Evolutionary conservation across 139 green algal genomes (phyloP), one percentile per base, ranked within the genome.

Genomic region (Chlamydomonas schloesseri): DNA sequence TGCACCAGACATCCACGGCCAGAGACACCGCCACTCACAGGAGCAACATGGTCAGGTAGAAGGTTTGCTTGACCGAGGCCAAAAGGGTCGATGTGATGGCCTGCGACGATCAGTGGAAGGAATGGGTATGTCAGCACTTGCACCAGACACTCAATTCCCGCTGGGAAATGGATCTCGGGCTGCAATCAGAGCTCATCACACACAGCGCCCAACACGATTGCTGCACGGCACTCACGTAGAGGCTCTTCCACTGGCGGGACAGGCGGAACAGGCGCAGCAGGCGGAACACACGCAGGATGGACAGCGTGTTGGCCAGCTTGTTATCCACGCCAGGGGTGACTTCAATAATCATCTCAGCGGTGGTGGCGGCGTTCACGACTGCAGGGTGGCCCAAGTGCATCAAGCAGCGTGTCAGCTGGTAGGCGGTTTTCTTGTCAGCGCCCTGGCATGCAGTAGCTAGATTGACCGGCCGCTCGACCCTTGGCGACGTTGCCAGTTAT

Each of bases 271-370:
- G 31, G 31, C 80, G 67, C 31, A 86, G 37, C 42, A 86, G 65
- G 14, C 80, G 46, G 42, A 86, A 55, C 29, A 67, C 26, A 2
- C 62, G 60, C 62, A 84, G 62, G 18, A 84, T 36, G 29, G 36
- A 64, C 57, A 84, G 57, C 53, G 64, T 71, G 75, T 24, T 42
- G 75, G 55, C 75, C 57, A 82, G 21, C 21, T 31, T 13, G 57
- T 24, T 71, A 13, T 74, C 57, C 20, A 62, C 21, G n/a, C 70
- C 87, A 46, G 88, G 87, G 34, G 81, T 83, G 5, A 93, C 37
- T 31, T 89, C 87, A 62, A 96, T n/a, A 28, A 36, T 70, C 6
- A 96, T 46, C 73, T 97, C 93, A 9, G 94, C 83, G 42, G 94
- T 28, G 50, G 84, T 90, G 2, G 91, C 83, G 24, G 93, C 37